Evolutionary conservation across 192 early-diverging fungal species (phyloP), one percentile per base, ranked within the genome.

Genomic region (Backusella westeae): DNA sequence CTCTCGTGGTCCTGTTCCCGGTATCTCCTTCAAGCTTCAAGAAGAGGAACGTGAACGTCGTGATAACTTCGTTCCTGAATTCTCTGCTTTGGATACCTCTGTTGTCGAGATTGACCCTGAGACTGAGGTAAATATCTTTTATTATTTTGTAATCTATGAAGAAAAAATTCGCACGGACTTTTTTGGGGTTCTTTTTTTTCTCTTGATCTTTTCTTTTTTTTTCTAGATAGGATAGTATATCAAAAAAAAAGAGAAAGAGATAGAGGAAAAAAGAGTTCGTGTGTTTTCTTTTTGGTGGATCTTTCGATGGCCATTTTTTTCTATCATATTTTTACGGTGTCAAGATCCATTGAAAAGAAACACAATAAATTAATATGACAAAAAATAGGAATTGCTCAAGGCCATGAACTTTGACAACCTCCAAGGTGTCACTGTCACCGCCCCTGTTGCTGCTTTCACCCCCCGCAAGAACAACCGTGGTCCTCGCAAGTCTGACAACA

Each of bases 11-110:
- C 98, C 98, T 77, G 98, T 99, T 74, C 96, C 95, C 84, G 98
- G 98, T 82, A 99, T 99, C 80, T 99, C 98, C 77, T 99, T 98
- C 97, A 99, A 99, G 94, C 93, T 99, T 76, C 98, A 99, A 92
- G 98, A 99, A 87, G 98, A 99, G 89, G 98, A 99, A 90, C 94
- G 98, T 87, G 98, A 99, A 90, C 93, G 97, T 84, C 97, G 96
- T 92, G 98, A 99, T 85, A 96, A 99, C 92, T 99, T 95, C 84
- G 96, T 99, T 76, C 98, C 98, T 72, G 98, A 99, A 80, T 88
- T 96, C 83, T 99, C 98, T 76, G 98, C 97, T 81, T 91, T 99
- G 77, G 93, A 93, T 74, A 91, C 90, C 74, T 93, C 94, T 34
- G 84, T 87, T 72, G 96, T 98, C 83, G 97, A 97, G 87, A 90